phyloP scores from a whole-genome alignment of 2,329 filamentous ascomycete genomes.

The Magnaporthales sp. region DNA sequence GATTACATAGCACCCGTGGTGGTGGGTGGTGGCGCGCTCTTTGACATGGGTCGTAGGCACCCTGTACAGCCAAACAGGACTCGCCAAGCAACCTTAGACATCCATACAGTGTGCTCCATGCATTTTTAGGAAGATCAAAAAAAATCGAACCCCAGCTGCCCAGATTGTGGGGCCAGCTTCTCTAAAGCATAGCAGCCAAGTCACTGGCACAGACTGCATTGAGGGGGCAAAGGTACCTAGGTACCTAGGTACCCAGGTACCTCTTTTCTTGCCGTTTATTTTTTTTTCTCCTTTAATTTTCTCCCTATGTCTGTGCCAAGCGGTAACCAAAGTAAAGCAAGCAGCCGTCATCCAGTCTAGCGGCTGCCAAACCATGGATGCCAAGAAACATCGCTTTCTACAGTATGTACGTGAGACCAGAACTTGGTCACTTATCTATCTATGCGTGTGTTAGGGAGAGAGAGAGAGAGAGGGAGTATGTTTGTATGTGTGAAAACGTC shows the following conservation, averaged over 20 bases:
- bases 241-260: too few relatives aligned
- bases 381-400: not conserved
- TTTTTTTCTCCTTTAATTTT: not conserved
- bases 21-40: not conserved
- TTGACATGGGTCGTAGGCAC: not conserved
- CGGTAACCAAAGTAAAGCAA: not conserved
- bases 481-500: too few relatives aligned
- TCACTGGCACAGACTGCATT: not conserved
- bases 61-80: not conserved
- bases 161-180: not conserved
- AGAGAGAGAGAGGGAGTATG: too few relatives aligned
- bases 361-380: not conserved
- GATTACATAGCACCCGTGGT: not conserved
- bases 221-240: not conserved
- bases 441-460: too few relatives aligned
- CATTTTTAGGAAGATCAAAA: not conserved
- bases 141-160: not conserved
- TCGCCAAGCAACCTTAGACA: not conserved
- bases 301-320: not conserved
- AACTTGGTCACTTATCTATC: not conserved
- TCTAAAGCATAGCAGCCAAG: not conserved
- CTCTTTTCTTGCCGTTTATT: not conserved
- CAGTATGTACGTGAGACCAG: not conserved
- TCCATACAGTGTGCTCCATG: not conserved
- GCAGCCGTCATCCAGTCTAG: not conserved